Base-by-base conservation (phyloP, 75 land plant species). In the Gnetum montanum region DNA sequence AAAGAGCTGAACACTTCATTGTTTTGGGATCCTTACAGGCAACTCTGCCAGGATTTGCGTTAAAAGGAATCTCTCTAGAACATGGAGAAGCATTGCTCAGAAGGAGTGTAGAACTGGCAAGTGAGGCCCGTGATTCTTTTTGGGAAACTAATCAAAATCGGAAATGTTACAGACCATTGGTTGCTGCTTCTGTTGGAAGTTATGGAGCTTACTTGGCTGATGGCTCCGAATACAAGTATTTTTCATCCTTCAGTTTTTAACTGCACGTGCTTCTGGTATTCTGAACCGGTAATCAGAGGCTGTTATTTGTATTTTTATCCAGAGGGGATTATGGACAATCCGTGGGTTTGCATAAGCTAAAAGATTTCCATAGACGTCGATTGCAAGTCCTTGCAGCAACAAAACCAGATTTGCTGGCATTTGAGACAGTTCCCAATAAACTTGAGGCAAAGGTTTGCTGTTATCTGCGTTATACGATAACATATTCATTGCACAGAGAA, bases 191-290 rank as follows among this genome's bases (percentile, higher is more conserved):
- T 8, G 73, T 93, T 60, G 98, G 90, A 38, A 84, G 95, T 64
- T 93, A 93, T 68, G 98, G 98, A 47, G 98, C 98, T 19, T 93
- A 85, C 66, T 72, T 93, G 44, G 98, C 98, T 31, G 98, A 93
- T 82, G 96, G 98, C 33, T 93, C 98, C 19, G 98, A 93, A 53
- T 93, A 93, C 69, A 92, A 84, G 97, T 92, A 58, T 15, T 1
- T 15, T n/a, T n/a, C n/a, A n/a, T n/a, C n/a, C n/a, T n/a, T n/a
- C n/a, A n/a, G n/a, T n/a, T n/a, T n/a, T n/a, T n/a, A n/a, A n/a
- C n/a, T n/a, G 25, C 19, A 19, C 55, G 22, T 33, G 10, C 16
- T 31, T 20, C 22, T 33, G 19, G 25, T 25, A 18, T 53, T 33
- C 37, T 31, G 19, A n/a, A 13, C 24, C 20, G 8, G 18, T 10